Evolutionary conservation across 2,329 filamentous ascomycete genomes (phyloP).

Genomic region (Arthrobotrys conoides): DNA sequence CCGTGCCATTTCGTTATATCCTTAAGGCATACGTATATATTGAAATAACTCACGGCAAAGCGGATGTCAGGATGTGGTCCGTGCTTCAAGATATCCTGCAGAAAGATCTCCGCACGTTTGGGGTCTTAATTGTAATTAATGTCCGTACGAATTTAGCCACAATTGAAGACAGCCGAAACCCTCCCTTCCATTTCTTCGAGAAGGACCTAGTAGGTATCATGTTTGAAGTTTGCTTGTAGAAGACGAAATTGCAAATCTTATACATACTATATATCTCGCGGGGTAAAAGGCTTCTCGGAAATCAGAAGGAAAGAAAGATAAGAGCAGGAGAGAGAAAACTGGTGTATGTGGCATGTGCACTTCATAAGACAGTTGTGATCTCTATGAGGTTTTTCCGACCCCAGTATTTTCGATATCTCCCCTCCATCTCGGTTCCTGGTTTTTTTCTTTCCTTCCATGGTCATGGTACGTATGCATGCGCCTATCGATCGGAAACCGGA

Average conservation of each 20-base stretch:
- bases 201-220: too few relatives aligned
- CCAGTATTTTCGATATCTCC: slow-evolving; percentile 15
- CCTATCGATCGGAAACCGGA: slow-evolving; percentile 30
- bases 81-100: slow-evolving; percentile 10
- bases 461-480: slow-evolving; percentile 18
- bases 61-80: not conserved
- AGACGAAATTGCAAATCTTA: not conserved
- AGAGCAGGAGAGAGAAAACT: not conserved
- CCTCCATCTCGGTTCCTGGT: slow-evolving; percentile 36
- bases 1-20: too few relatives aligned
- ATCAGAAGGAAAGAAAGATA: not conserved
- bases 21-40: not conserved
- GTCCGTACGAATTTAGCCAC: slow-evolving; percentile 25
- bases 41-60: slow-evolving; percentile 5
- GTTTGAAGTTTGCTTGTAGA: slow-evolving; percentile 3
- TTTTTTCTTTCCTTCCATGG: slow-evolving; percentile 20
- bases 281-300: slow-evolving; percentile 9
- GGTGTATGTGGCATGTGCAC: not conserved
- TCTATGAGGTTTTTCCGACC: slow-evolving; percentile 52
- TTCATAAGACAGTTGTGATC: not conserved
- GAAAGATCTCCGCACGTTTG: not conserved
- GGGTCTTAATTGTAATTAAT: not conserved
- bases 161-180: slow-evolving; percentile 23
- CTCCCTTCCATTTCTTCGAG: not conserved
- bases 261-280: slow-evolving; percentile 2